Conservation (phyloP, 1,284 basidiomycete genomes). For the Papiliotrema nemorosa region DNA sequence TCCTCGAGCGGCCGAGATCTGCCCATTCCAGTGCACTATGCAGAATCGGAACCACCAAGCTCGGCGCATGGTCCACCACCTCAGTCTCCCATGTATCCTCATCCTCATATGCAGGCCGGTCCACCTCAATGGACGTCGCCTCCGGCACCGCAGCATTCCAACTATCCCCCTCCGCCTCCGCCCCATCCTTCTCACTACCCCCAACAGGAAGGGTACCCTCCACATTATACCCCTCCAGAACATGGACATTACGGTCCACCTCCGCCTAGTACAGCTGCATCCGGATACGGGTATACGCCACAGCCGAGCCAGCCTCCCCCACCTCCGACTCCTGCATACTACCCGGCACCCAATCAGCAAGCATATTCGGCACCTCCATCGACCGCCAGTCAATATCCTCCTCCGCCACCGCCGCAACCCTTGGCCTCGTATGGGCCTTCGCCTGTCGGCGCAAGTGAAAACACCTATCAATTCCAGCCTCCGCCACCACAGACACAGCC, state of each 20-base stretch:
- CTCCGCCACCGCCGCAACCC: not conserved
- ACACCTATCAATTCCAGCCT: conserved; percentile 11
- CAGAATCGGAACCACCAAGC: conserved; percentile 43
- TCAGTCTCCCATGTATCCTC: conserved; percentile 43
- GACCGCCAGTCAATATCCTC: conserved; percentile 11
- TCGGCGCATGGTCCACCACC: conserved; percentile 43
- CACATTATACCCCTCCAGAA: not conserved
- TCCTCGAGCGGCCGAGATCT: conserved; percentile 41
- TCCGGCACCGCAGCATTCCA: conserved; percentile 17
- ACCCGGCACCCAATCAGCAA: not conserved
- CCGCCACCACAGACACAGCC: too few relatives aligned
- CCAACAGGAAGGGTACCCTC: not conserved
- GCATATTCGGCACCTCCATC: conserved; percentile 5
- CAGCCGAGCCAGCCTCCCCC: conserved; percentile 9
- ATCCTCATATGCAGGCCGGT: conserved; percentile 8
- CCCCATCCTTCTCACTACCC: not conserved
- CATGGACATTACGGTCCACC: conserved; percentile 23
- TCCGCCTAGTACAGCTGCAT: conserved; percentile 20
- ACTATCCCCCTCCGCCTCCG: not conserved
- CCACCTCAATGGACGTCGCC: conserved; percentile 37
- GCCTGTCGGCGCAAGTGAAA: conserved; percentile 5
- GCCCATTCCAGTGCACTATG: conserved; percentile 38
- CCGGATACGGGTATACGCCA: conserved; percentile 24
- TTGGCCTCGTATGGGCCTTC: not conserved
- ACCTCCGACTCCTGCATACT: conserved; percentile 9